Percentiles rank a stretch among this genome's conserved stretches.
These are phyloP conservation scores for Podospora fimiseda DNA, from an alignment of 495 filamentous ascomycete genomes.

Conservation along the genomic window DNA sequence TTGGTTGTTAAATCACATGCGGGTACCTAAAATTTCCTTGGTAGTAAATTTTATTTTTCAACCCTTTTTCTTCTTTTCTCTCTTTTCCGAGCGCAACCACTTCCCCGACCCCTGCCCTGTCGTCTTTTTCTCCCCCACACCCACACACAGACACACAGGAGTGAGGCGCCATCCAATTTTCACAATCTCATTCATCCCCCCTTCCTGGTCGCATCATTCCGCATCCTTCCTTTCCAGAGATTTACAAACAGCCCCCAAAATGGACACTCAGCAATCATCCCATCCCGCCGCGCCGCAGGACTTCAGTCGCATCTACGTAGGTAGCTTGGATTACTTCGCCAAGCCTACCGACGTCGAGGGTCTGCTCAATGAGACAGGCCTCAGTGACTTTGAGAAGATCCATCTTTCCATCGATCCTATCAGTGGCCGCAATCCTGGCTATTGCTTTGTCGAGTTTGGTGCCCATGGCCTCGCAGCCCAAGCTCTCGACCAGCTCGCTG, in stretches of 20 bases:
- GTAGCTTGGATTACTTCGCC: slow-evolving; percentile 61
- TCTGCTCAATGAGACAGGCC: slow-evolving; percentile 45
- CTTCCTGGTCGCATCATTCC: too few relatives aligned
- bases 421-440: slow-evolving; percentile 61
- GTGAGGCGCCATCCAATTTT: too few relatives aligned
- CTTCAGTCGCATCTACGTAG: slow-evolving; percentile 50
- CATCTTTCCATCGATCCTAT: slow-evolving; percentile 63
- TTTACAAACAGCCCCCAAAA: not conserved
- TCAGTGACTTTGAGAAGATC: slow-evolving; percentile 46
- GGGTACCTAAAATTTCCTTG: not conserved
- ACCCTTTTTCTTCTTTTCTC: not conserved
- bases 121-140: not conserved
- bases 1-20: not conserved
- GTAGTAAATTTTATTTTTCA: not conserved
- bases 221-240: too few relatives aligned
- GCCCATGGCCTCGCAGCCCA: slow-evolving; percentile 50
- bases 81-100: not conserved
- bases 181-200: too few relatives aligned
- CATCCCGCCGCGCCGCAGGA: not conserved
- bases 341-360: slow-evolving; percentile 55
- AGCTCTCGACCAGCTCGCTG: slow-evolving; percentile 51
- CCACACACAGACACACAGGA: not conserved
- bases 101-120: not conserved
- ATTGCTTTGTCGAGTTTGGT: slow-evolving; percentile 62
- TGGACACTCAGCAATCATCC: not conserved